Percentiles rank a stretch among this genome's conserved stretches.
Evolutionary conservation across 2,329 filamentous ascomycete genomes (phyloP).

Genomic region (Colletotrichum costaricense): DNA sequence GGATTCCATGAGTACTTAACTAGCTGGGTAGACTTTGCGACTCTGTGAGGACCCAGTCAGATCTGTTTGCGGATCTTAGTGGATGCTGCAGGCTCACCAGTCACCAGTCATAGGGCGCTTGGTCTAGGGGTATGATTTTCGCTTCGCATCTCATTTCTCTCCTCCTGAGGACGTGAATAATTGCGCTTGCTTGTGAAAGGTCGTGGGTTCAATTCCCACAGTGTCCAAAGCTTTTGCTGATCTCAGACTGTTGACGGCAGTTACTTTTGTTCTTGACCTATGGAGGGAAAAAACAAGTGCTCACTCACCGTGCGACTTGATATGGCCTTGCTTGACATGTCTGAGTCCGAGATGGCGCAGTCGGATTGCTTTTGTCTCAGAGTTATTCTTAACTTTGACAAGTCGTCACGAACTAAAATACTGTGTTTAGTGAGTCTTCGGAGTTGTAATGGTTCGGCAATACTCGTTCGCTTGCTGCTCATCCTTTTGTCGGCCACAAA

Average conservation of each 20-base stretch:
- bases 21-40: background rate
- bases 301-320: too few species aligned
- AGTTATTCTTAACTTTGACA: too few species aligned
- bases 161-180: background rate
- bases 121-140: slow-evolving; percentile 29
- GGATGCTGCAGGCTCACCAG: background rate
- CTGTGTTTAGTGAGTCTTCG: too few species aligned
- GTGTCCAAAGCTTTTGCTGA: slow-evolving; percentile 7
- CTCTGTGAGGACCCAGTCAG: background rate
- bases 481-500: too few species aligned
- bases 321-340: too few species aligned
- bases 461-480: too few species aligned
- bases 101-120: slow-evolving; percentile 4
- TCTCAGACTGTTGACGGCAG: background rate
- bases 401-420: too few species aligned
- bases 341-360: too few species aligned
- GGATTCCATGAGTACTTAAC: background rate
- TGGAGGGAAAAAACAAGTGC: too few species aligned
- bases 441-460: too few species aligned
- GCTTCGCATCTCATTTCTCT: slow-evolving; percentile 1
- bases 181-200: slow-evolving; percentile 1
- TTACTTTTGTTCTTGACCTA: too few species aligned
- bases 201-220: slow-evolving; percentile 28
- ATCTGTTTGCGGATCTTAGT: background rate
- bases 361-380: too few species aligned